These are phyloP conservation scores for Aethionema arabicum DNA, from an alignment of 345 rosid species.

Conservation along the genomic window DNA sequence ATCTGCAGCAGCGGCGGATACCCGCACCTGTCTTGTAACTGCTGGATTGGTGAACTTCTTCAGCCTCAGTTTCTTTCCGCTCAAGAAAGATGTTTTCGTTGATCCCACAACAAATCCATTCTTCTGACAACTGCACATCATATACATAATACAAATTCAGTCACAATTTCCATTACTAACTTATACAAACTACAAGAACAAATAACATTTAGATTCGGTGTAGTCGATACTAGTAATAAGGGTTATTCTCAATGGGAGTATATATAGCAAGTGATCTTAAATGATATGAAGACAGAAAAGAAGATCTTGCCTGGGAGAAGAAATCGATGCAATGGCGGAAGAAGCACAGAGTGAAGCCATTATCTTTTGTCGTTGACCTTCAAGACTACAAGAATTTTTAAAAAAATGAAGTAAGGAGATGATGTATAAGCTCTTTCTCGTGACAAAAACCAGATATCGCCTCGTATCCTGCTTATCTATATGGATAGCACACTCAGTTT, in stretches of 20 bases:
- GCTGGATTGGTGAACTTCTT: slow-evolving; percentile 35
- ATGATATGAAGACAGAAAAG: not conserved
- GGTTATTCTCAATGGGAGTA: not conserved
- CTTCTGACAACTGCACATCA: slow-evolving; percentile 56
- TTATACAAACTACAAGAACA: too few species aligned
- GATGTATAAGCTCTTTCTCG: slow-evolving; percentile 20
- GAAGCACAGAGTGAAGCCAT: slow-evolving; percentile 96
- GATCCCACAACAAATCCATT: slow-evolving; percentile 47
- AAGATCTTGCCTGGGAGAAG: slow-evolving; percentile 65
- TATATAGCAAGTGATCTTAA: not conserved
- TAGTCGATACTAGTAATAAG: not conserved
- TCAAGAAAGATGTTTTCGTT: slow-evolving; percentile 58
- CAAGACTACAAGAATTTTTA: slow-evolving; percentile 32
- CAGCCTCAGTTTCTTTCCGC: slow-evolving; percentile 70
- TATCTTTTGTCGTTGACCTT: slow-evolving; percentile 26
- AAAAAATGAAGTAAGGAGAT: slow-evolving; percentile 19
- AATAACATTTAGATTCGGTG: too few species aligned
- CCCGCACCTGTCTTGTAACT: slow-evolving; percentile 46
- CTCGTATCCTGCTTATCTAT: slow-evolving; percentile 31
- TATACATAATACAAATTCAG: not conserved
- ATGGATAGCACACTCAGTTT: slow-evolving; percentile 37
- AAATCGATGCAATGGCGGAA: slow-evolving; percentile 74
- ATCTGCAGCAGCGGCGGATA: slow-evolving; percentile 68
- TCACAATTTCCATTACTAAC: not conserved
- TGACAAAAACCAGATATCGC: slow-evolving; percentile 36